Percentiles rank a stretch among this genome's conserved stretches.
These are phyloP conservation scores for Pleomassaria siparia DNA, from an alignment of 2,329 filamentous ascomycete genomes.

Conservation along the genomic window DNA sequence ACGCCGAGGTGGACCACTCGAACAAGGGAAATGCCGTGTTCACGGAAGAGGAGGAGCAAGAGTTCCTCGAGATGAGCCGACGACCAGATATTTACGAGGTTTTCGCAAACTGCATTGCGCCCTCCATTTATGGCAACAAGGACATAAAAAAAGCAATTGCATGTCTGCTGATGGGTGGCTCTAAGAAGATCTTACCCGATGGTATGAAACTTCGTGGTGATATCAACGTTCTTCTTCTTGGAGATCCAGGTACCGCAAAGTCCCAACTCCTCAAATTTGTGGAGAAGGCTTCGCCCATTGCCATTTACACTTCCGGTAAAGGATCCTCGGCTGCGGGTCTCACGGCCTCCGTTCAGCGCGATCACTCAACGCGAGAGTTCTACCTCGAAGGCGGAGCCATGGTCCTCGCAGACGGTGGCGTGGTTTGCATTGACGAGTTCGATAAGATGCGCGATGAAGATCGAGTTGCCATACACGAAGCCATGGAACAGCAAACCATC, in stretches of 20 bases:
- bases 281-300: slow-evolving; percentile 92
- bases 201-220: slow-evolving; percentile 97
- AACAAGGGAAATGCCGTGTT: slow-evolving; percentile 82
- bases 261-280: slow-evolving; percentile 97
- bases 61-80: slow-evolving; percentile 88
- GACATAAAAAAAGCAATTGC: slow-evolving; percentile 98
- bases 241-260: slow-evolving; percentile 97
- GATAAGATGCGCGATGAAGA: slow-evolving; percentile 99
- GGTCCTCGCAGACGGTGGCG: slow-evolving; percentile 94
- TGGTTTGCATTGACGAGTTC: slow-evolving; percentile 98
- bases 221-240: slow-evolving; percentile 94
- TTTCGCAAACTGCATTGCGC: slow-evolving; percentile 90
- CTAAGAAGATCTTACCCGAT: slow-evolving; percentile 95
- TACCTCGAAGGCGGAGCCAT: slow-evolving; percentile 98
- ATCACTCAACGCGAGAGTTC: slow-evolving; percentile 89
- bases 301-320: slow-evolving; percentile 98
- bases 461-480: slow-evolving; percentile 96
- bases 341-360: slow-evolving; percentile 93
- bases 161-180: slow-evolving; percentile 89
- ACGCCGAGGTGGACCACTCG: slow-evolving; percentile 85
- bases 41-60: slow-evolving; percentile 94
- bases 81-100: slow-evolving; percentile 88
- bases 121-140: slow-evolving; percentile 92
- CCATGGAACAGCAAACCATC: slow-evolving; percentile 99
- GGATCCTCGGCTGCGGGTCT: slow-evolving; percentile 96